Percentiles rank a stretch among this genome's conserved stretches.
phyloP scores from a whole-genome alignment of 2,329 filamentous ascomycete species.

The Aspergillus sp. region DNA sequence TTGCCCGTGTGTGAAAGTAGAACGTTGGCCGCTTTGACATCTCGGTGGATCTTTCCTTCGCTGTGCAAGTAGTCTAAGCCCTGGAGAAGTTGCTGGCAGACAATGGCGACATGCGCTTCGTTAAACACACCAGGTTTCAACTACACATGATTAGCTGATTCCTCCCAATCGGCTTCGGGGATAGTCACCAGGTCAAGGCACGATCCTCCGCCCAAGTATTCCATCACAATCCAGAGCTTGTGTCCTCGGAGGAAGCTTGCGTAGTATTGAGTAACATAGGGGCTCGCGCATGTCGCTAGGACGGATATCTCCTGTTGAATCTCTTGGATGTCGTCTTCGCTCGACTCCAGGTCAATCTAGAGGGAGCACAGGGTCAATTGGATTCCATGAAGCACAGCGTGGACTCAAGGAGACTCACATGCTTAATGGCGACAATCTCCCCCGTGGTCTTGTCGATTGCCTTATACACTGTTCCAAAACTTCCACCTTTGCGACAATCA shows the following conservation, averaged over 20 bases:
- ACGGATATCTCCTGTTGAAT: constrained; percentile 98
- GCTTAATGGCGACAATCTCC: constrained; percentile 94
- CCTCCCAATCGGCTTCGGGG: not conserved
- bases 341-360: constrained; percentile 97
- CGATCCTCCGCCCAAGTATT: constrained; percentile 92
- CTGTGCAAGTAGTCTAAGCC: constrained; percentile 92
- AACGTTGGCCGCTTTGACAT: constrained; percentile 96
- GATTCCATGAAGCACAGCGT: not conserved
- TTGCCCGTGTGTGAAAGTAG: constrained; percentile 88
- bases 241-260: constrained; percentile 93
- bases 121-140: constrained; percentile 87
- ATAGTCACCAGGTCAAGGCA: constrained; percentile 80
- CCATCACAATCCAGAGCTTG: constrained; percentile 99
- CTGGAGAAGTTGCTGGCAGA: constrained; percentile 86
- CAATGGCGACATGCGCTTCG: constrained; percentile 89
- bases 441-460: constrained; percentile 89
- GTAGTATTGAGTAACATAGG: constrained; percentile 94
- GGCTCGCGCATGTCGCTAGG: constrained; percentile 90
- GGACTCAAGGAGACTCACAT: constrained; percentile 62
- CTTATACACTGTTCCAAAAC: constrained; percentile 96
- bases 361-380: constrained; percentile 23
- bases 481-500: constrained; percentile 68
- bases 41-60: constrained; percentile 93
- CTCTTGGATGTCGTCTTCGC: constrained; percentile 96
- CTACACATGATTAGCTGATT: constrained; percentile 49